A percentile compares a stretch with the other conserved stretches of the same genome.
phyloP scores from a whole-genome alignment of 2,329 filamentous ascomycete species.

The Neonectria faginata region DNA sequence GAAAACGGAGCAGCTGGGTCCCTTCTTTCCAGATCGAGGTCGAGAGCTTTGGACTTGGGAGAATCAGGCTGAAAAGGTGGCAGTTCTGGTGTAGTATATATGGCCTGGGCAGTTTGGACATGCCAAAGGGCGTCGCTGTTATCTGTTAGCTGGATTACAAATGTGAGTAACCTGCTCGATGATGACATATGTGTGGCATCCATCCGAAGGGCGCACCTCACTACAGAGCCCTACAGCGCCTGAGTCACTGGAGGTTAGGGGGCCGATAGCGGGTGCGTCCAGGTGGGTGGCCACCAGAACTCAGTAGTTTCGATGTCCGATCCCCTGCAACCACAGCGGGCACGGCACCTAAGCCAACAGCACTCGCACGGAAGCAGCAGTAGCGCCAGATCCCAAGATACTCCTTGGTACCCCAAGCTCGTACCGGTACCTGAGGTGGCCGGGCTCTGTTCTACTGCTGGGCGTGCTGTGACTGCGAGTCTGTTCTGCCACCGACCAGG shows the following conservation, averaged over 20 bases:
- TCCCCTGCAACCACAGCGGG: slow-evolving; percentile 13
- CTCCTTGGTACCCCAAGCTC: slow-evolving; percentile 30
- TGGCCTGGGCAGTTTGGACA: slow-evolving; percentile 7
- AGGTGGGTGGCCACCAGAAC: slow-evolving; percentile 1
- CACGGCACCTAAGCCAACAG: slow-evolving; percentile 7
- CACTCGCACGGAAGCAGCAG: slow-evolving; percentile 5
- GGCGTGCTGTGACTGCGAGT: slow-evolving; percentile 3
- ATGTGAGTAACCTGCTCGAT: not conserved
- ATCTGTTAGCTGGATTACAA: not conserved
- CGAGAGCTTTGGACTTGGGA: slow-evolving; percentile 9
- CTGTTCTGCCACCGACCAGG: slow-evolving; percentile 34
- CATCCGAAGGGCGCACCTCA: not conserved
- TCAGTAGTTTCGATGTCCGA: not conserved
- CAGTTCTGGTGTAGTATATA: slow-evolving; percentile 10
- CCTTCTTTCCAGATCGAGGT: slow-evolving; percentile 20
- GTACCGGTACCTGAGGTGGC: slow-evolving; percentile 20
- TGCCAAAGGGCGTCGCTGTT: not conserved
- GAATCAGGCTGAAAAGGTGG: slow-evolving; percentile 12
- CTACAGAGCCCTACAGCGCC: slow-evolving; percentile 7
- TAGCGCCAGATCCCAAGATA: slow-evolving; percentile 20
- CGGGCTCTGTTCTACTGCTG: slow-evolving; percentile 17
- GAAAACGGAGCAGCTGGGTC: slow-evolving; percentile 18
- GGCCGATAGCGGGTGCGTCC: slow-evolving; percentile 5
- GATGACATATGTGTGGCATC: not conserved
- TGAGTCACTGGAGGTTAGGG: slow-evolving; percentile 10